Percentiles rank a stretch among this genome's conserved stretches.
These are phyloP conservation scores for Leucosporidium yakuticum DNA, from an alignment of 768 basidiomycete species.

Conservation along the genomic window DNA sequence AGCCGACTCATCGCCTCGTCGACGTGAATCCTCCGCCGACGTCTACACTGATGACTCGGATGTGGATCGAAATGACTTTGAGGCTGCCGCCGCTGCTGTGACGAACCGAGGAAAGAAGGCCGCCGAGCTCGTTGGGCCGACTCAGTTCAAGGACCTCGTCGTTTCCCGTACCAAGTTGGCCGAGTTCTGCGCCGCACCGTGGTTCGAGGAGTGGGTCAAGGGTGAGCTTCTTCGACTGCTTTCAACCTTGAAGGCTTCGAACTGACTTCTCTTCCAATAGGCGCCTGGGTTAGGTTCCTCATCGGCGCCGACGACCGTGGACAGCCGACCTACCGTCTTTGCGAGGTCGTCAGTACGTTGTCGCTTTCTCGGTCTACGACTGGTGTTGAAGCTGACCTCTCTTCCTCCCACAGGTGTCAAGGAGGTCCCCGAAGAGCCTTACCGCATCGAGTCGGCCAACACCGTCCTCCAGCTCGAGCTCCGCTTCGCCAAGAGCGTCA, in stretches of 20 bases:
- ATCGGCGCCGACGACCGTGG: constrained; percentile 55
- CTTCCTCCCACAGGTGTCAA: background rate
- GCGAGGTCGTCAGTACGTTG: constrained; percentile 61
- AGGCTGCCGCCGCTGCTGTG: constrained; percentile 48
- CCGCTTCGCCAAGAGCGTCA: constrained; percentile 64
- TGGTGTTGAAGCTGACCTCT: background rate
- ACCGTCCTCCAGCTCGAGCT: constrained; percentile 63
- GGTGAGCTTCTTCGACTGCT: constrained; percentile 51
- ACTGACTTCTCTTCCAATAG: constrained; percentile 47
- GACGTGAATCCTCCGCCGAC: constrained; percentile 42
- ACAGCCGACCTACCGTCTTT: constrained; percentile 66
- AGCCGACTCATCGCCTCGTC: constrained; percentile 48
- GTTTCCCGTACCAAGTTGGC: constrained; percentile 66
- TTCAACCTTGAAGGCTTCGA: background rate
- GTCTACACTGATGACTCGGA: constrained; percentile 59
- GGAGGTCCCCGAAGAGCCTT: constrained; percentile 5
- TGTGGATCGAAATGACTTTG: constrained; percentile 58
- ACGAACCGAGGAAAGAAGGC: constrained; percentile 53
- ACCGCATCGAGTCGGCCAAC: constrained; percentile 24
- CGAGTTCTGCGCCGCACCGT: constrained; percentile 65
- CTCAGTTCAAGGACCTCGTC: constrained; percentile 58
- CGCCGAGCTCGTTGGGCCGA: constrained; percentile 50
- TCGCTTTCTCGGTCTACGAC: too few relatives aligned
- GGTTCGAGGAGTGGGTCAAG: constrained; percentile 77
- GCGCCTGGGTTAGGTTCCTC: constrained; percentile 77